Evolutionary conservation across 495 filamentous ascomycete species (phyloP).

Genomic region (Neurospora africana): DNA sequence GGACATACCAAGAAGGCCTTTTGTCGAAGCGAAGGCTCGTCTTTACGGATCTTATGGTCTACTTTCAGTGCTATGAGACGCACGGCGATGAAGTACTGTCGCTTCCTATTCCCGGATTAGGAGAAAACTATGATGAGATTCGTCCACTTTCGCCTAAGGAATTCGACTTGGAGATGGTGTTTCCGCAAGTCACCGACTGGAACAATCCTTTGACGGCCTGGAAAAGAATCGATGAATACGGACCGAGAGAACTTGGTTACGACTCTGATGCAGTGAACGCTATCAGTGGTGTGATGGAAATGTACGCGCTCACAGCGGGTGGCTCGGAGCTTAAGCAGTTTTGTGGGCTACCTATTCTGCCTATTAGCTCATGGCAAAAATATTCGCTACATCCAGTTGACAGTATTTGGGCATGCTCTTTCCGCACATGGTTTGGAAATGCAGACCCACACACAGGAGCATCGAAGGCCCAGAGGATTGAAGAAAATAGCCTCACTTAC

Average conservation of each 20-base stretch:
- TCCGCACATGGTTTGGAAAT: not conserved
- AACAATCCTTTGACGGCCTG: not conserved
- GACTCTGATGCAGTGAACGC: not conserved
- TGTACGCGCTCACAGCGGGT: not conserved
- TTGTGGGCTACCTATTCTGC: not conserved
- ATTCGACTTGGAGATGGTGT: not conserved
- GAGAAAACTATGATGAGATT: not conserved
- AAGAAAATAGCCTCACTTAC: not conserved
- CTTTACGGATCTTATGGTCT: constrained; percentile 20
- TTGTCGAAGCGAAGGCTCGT: constrained; percentile 16
- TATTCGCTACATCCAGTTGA: not conserved
- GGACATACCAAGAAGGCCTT: constrained; percentile 34
- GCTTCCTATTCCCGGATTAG: not conserved
- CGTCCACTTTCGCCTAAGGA: not conserved
- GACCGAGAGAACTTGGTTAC: not conserved
- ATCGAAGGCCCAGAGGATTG: no score
- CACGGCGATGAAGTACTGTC: constrained; percentile 9
- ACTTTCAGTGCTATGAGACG: constrained; percentile 26
- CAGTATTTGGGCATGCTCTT: not conserved
- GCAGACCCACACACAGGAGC: not conserved
- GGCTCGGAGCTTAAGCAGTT: not conserved
- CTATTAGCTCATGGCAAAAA: not conserved
- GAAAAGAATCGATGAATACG: not conserved
- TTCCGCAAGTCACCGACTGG: not conserved
- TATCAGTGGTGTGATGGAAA: not conserved